Evolutionary conservation across 2,329 filamentous ascomycete genomes (phyloP).

Genomic region (Penicillium psychrosexuale): DNA sequence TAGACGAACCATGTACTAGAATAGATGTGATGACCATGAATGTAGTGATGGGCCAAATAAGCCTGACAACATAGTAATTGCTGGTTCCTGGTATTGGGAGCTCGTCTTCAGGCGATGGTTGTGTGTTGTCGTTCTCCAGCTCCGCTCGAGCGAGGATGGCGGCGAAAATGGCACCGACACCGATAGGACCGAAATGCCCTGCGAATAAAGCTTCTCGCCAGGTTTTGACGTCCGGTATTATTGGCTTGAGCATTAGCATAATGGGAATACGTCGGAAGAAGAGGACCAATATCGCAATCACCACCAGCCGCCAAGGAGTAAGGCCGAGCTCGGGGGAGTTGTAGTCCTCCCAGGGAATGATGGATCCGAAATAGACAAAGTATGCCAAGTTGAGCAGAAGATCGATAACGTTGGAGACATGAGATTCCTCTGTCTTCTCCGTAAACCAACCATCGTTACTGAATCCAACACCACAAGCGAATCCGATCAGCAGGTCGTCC

Average conservation of each 20-base stretch:
- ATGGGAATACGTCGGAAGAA: slow-evolving; percentile 94
- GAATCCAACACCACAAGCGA: slow-evolving; percentile 95
- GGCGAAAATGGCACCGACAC: slow-evolving; percentile 93
- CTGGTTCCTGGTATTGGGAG: slow-evolving; percentile 51
- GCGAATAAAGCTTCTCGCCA: slow-evolving; percentile 97
- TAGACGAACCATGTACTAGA: slow-evolving; percentile 92
- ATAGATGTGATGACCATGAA: slow-evolving; percentile 95
- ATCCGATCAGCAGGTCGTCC: slow-evolving; percentile 91
- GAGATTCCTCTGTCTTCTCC: slow-evolving; percentile 95
- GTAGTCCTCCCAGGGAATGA: slow-evolving; percentile 93
- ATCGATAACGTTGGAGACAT: slow-evolving; percentile 99
- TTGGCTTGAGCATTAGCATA: slow-evolving; percentile 84
- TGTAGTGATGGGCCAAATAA: slow-evolving; percentile 94
- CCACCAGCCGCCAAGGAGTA: slow-evolving; percentile 83
- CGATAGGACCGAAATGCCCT: slow-evolving; percentile 95
- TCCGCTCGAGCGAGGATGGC: slow-evolving; percentile 92
- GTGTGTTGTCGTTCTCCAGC: slow-evolving; percentile 70
- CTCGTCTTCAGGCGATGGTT: slow-evolving; percentile 66
- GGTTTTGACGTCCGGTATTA: slow-evolving; percentile 96
- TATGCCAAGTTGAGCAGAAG: slow-evolving; percentile 94
- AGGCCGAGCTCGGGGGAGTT: slow-evolving; percentile 72
- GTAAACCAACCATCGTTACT: slow-evolving; percentile 99
- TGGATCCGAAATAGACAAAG: slow-evolving; percentile 95
- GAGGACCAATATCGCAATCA: slow-evolving; percentile 89
- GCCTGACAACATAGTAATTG: slow-evolving; percentile 68